These are phyloP conservation scores for Panus rudis DNA, from an alignment of 768 basidiomycete species.

Conservation along the genomic window DNA sequence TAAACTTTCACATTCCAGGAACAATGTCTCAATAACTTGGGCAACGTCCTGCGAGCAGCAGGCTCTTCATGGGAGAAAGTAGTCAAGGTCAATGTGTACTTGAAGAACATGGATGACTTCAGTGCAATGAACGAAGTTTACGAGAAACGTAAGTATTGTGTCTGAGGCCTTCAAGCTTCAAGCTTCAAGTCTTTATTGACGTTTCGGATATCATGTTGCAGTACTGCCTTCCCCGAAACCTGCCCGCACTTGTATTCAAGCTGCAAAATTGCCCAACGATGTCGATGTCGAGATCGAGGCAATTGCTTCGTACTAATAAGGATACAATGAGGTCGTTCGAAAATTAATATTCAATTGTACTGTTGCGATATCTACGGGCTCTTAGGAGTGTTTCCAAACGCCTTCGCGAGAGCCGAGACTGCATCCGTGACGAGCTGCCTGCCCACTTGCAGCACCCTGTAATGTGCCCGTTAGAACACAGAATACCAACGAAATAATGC, in stretches of 20 bases:
- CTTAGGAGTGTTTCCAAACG: conserved; percentile 18
- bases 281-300: conserved; percentile 72
- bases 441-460: conserved; percentile 32
- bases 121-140: conserved; percentile 51
- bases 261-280: conserved; percentile 57
- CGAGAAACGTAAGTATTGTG: conserved; percentile 33
- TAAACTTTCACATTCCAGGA: conserved; percentile 26
- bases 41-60: conserved; percentile 44
- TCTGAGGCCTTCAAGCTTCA: neutral
- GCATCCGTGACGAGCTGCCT: conserved; percentile 32
- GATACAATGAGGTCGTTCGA: neutral
- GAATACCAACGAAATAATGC: neutral
- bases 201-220: conserved; percentile 18
- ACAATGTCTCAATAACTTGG: conserved; percentile 51
- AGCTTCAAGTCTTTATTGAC: neutral
- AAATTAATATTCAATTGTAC: neutral
- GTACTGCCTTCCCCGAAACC: conserved; percentile 57
- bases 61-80: conserved; percentile 56
- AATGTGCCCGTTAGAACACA: neutral
- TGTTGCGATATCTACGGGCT: neutral
- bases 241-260: conserved; percentile 71
- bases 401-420: conserved; percentile 26
- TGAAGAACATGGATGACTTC: conserved; percentile 56
- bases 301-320: conserved; percentile 35
- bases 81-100: conserved; percentile 50